Evolutionary conservation across 2,329 filamentous ascomycete species (phyloP), one percentile per base, ranked within the genome.

Genomic region (Penicillium fuscoglaucum): DNA sequence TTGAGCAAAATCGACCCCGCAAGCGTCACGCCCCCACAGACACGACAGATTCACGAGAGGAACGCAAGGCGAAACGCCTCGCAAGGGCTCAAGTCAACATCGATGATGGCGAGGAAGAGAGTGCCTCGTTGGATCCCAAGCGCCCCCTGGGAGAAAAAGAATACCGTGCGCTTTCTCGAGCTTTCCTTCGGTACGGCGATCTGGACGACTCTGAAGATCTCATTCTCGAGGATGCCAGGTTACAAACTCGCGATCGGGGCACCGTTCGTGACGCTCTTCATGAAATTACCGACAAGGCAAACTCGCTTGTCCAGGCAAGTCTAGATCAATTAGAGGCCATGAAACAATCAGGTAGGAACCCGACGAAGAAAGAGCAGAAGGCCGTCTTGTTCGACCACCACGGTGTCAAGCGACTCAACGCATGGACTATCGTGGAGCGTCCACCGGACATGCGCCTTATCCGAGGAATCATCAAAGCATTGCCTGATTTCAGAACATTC

Each of bases 311-410:
- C 35, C 87, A 89, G 61, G 91, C 92, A 69, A 91, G 96, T 61
- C 79, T 83, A 47, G 81, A 82, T 33, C 81, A 85, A 59, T 78
- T 88, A 54, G 82, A 84, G 58, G 83, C 83, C 15, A 74, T 87
- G 67, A 90, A 95, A 74, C 86, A 81, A 24, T 80, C 89, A 62
- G 91, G 91, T 70, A 96, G 95, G 72, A 83, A 87, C 2, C 78
- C 96, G 55, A 96, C 93, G 0, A 97, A 98, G 80, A 99, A 99
- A 75, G 95, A 99, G 72, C 91, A 91, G 76, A 99, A 99, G 76
- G 95, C 95, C 0, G 91, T 99, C 19, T 80, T 99, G 45, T 97
- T 99, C 68, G 93, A 98, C 72, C 96, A 93, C 76, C 88, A 90
- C 46, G 91, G 93, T 55, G 89, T 97, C 51, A 96, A 96, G 76